Evolutionary conservation across 2,329 filamentous ascomycete genomes (phyloP).

Genomic region (Colletotrichum chrysophilum): DNA sequence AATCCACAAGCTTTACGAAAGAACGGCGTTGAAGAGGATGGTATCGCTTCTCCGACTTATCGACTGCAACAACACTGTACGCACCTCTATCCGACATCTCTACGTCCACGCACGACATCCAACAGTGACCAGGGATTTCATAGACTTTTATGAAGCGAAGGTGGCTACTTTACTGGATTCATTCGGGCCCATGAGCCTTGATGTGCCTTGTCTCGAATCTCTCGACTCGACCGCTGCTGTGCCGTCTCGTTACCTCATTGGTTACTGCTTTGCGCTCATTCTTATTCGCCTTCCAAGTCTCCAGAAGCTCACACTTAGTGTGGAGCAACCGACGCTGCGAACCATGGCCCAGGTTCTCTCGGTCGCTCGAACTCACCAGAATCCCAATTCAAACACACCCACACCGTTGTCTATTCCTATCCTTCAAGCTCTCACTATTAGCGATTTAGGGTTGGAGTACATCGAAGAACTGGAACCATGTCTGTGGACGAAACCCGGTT

Average conservation of each 20-base stretch:
- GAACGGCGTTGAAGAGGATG: neutral
- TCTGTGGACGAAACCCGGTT: neutral
- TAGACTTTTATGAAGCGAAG: neutral
- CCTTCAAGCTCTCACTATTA: neutral
- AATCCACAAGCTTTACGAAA: accelerated
- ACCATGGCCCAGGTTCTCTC: neutral
- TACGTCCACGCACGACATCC: neutral
- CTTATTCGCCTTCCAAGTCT: neutral
- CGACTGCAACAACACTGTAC: neutral
- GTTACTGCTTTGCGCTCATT: neutral
- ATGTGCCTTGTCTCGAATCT: neutral
- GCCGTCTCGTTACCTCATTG: neutral
- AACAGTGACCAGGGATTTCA: accelerated
- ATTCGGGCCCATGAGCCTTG: accelerated
- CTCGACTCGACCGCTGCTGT: no score
- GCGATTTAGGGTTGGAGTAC: accelerated
- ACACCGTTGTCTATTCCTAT: neutral
- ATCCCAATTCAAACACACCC: accelerated
- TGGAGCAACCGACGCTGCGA: neutral
- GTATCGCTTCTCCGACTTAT: neutral
- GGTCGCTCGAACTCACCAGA: accelerated
- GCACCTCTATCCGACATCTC: neutral
- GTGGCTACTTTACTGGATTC: neutral
- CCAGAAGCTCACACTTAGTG: neutral
- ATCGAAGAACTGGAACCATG: neutral